Conservation (phyloP, 371 early-diverging fungal genomes). For the Rozella allomycis region DNA sequence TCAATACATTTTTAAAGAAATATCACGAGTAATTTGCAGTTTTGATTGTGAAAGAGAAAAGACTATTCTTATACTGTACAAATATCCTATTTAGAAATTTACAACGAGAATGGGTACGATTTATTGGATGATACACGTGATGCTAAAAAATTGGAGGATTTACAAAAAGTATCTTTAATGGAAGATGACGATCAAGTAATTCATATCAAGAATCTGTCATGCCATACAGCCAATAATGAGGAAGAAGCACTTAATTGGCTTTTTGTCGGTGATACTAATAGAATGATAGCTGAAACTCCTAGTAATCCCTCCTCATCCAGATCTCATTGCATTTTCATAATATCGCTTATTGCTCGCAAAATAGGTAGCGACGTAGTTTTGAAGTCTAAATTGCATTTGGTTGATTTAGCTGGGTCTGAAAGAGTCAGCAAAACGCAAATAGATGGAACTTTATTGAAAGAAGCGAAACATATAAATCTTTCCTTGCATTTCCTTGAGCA, state of each 20-base stretch:
- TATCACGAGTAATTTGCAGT: too few species aligned
- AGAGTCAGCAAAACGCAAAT: slow-evolving; percentile 25
- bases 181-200: slow-evolving; percentile 26
- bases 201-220: slow-evolving; percentile 29
- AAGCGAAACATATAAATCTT: slow-evolving; percentile 43
- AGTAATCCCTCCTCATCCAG: slow-evolving; percentile 41
- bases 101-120: slow-evolving; percentile 45
- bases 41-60: too few species aligned
- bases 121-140: slow-evolving; percentile 26
- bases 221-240: slow-evolving; percentile 14
- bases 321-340: slow-evolving; percentile 37
- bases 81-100: slow-evolving; percentile 43
- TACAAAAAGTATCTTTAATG: slow-evolving; percentile 24
- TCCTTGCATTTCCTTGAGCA: slow-evolving; percentile 43
- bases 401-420: slow-evolving; percentile 57
- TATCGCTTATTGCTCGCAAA: slow-evolving; percentile 11
- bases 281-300: slow-evolving; percentile 38
- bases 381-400: slow-evolving; percentile 32
- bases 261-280: slow-evolving; percentile 31
- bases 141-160: slow-evolving; percentile 28
- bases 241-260: slow-evolving; percentile 33
- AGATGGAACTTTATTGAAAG: slow-evolving; percentile 27
- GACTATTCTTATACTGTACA: too few species aligned
- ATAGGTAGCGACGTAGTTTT: slow-evolving; percentile 16
- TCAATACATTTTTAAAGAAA: slow-evolving; percentile 26